A percentile compares a stretch with the other conserved stretches of the same genome.
phyloP scores from a whole-genome alignment of 73 alveolate genomes.

The Tetrahymena malaccensis region DNA sequence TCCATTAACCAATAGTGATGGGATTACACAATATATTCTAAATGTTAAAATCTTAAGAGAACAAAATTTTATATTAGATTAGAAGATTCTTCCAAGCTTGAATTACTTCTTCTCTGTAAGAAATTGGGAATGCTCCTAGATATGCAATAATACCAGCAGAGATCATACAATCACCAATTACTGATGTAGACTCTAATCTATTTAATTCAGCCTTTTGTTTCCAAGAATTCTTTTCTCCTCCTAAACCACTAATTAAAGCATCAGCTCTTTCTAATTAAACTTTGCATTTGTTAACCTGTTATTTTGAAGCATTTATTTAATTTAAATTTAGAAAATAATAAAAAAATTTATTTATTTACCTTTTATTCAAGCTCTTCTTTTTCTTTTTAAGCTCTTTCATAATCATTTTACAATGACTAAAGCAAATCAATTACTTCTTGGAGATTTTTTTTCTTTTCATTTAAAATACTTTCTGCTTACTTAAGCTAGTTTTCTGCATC shows the following conservation, averaged over 20 bases:
- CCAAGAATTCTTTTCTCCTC: constrained; percentile 96
- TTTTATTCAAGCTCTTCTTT: constrained; percentile 82
- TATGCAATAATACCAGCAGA: constrained; percentile 98
- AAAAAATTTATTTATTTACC: neutral
- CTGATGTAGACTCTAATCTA: constrained; percentile 64
- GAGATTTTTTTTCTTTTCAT: constrained; percentile 57
- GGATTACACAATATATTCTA: constrained; percentile 19
- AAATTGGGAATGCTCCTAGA: constrained; percentile 91
- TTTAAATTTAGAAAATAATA: neutral
- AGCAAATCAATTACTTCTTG: constrained; percentile 78
- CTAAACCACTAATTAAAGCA: constrained; percentile 91
- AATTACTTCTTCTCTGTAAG: constrained; percentile 21
- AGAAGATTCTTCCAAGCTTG: constrained; percentile 14
- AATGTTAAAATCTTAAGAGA: constrained; percentile 27
- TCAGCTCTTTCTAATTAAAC: constrained; percentile 94
- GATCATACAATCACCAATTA: constrained; percentile 96
- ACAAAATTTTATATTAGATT: neutral
- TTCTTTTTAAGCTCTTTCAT: constrained; percentile 79
- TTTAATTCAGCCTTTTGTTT: constrained; percentile 37
- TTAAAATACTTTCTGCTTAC: constrained; percentile 58
- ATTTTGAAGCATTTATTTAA: neutral
- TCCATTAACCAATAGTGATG: constrained; percentile 64
- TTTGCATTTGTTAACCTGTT: constrained; percentile 69
- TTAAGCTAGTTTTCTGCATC: constrained; percentile 47
- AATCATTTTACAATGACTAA: constrained; percentile 63